Evolutionary conservation across 352 stramenopile genomes (phyloP), one percentile per base, ranked within the genome.

Genomic region (Globisporangium middletonii): DNA sequence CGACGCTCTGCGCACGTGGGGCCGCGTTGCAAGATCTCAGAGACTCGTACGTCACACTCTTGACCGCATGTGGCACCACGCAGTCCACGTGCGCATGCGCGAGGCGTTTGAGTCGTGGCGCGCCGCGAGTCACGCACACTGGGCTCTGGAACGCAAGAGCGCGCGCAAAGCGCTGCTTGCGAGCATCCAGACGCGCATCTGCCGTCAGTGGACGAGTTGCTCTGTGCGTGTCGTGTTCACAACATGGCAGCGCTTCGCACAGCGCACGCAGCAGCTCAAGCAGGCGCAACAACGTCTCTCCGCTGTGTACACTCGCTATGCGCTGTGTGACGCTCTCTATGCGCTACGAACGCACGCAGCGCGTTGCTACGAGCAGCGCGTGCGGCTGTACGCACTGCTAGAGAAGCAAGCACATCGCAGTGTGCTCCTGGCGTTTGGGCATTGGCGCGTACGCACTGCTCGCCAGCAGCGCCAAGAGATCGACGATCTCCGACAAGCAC

Each of bases 61-160:
- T 0, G 63, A 75, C 28, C 55, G 64, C 42, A 72, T 83, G 19
- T 77, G 69, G 68, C 33, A 83, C 7, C 50, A 41, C 2, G 75
- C 73, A n/a, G 61, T 85, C 1, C 68, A 73, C 42, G 42, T 51
- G 0, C 67, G 65, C 19, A 57, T 86, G 58, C 50, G 51, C 33
- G 35, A 73, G 11, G 56, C 66, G n/a, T 83, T 87, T 45, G 43
- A 4, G 1, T 59, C 54, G 23, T 89, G 79, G 79, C 41, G 12
- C 8, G 54, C 30, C 9, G 27, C 45, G 44, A 55, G 35, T 41
- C 19, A 44, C 0, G 56, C 59, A 23, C 49, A 61, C 18, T 37
- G 19, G 12, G 43, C 57, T 30, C 9, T 28, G 12, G 70, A 68
- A 27, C 55, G 58, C 38, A 50, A 55, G 16, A 54, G 38, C 26